Evolutionary conservation across 345 rosid genomes (phyloP).

Genomic region (Lepidium sativum): DNA sequence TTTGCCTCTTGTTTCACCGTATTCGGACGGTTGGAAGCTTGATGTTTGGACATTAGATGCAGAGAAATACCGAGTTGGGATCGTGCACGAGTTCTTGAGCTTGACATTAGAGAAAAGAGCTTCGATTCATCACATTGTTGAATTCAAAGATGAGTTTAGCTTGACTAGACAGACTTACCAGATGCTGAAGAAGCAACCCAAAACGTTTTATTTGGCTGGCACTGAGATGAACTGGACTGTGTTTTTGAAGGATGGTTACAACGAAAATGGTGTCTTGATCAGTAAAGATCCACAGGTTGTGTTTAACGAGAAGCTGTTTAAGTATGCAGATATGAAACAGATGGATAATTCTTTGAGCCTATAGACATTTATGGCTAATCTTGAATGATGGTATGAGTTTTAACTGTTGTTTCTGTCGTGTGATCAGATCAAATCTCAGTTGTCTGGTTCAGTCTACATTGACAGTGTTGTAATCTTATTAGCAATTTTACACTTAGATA

Average conservation of each 20-base stretch:
- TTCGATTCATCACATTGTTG: constrained; percentile 81
- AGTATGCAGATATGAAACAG: constrained; percentile 38
- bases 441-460: no score
- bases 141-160: constrained; percentile 83
- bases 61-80: constrained; percentile 78
- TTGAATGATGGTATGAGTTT: not conserved
- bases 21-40: constrained; percentile 53
- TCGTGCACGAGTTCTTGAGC: constrained; percentile 80
- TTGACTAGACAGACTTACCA: constrained; percentile 80
- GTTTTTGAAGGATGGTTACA: constrained; percentile 59
- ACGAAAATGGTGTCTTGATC: constrained; percentile 46
- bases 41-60: constrained; percentile 80
- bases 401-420: not conserved
- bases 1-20: constrained; percentile 77
- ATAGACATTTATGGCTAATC: not conserved
- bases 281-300: constrained; percentile 67
- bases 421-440: not conserved
- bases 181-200: constrained; percentile 71
- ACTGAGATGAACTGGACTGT: constrained; percentile 95
- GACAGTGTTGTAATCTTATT: no score
- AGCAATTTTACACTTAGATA: no score
- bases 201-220: constrained; percentile 78
- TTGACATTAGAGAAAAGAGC: constrained; percentile 89
- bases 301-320: constrained; percentile 36
- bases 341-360: constrained; percentile 13